Base-by-base conservation (phyloP, 1,284 basidiomycete species). In the Porogramme epimiltina region DNA sequence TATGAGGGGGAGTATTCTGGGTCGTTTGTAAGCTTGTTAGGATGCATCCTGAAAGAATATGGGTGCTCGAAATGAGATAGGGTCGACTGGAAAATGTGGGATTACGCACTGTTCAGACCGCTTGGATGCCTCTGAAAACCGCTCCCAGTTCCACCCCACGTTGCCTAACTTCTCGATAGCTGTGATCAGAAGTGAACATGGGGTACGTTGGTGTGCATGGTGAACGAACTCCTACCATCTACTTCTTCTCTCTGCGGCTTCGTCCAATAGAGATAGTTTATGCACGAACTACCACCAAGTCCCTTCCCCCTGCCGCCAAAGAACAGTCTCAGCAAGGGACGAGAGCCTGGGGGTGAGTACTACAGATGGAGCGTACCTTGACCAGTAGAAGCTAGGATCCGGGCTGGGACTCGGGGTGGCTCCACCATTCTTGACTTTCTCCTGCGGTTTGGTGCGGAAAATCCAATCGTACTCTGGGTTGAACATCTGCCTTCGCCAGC, bases 111-210 rank as follows among this genome's bases (percentile, higher is more conserved):
- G 50, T 38, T 58, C 60, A 8, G 46, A 41, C 25, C 54, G 61
- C 54, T 60, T 61, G 6, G 54, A 44, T 28, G 64, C 64, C 33
- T 60, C 51, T 2, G 42, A 43, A 49, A 53, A 65, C 6, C 49
- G 49, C 22, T 58, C 56, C 62, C 63, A 68, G 25, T 63, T 63
- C 64, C 66, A 68, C 4, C 65, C 68, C 5, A 58, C 60, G 47
- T 67, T 67, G 2, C 65, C 64, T n/a, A 68, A 59, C 23, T 49
- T 55, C 49, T 63, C 64, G 4, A 61, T 24, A 9, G 49, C 59
- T 61, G 23, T n/a, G 3, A 25, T 8, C 8, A 28, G n/a, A 36
- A 26, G 24, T 13, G 18, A 22, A 41, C 13, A 19, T 15, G 20
- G 23, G 6, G 15, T n/a, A 25, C 6, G 19, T 9, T 15, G 18